Evolutionary conservation across 805 yeast species (phyloP), one percentile per base, ranked within the genome.

Genomic region (Osmozyma mogii): DNA sequence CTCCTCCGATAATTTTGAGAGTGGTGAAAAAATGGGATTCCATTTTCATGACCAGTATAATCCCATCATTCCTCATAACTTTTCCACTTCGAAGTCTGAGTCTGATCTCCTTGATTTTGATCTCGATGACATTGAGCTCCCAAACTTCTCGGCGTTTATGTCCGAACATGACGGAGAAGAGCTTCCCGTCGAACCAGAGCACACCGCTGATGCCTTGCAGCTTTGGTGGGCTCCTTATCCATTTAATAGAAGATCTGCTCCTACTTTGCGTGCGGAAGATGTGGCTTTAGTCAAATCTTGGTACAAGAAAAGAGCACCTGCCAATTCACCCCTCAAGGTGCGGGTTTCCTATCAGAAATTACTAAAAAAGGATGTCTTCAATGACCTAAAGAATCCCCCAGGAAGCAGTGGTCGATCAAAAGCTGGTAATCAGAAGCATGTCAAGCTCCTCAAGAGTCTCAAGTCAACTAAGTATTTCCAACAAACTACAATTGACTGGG

Each of bases 401-500:
- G 52, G 56, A 3, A 31, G 32, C 7, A 43, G 43, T 49, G 52
- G 43, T 5, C 43, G 44, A 5, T 35, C 43, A 10, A 56, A 54
- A 15, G 56, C 62, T 3, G 58, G 65, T 2, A 58, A 61, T 18
- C 67, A 57, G 25, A 66, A 68, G 28, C 80, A 76, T 42, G 65
- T 70, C 5, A 68, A 72, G 22, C 58, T 92, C 9, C 50, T 92
- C 16, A 75, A 73, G 37, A 67, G 76, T 17, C 66, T 92, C 41
- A 74, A 75, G 34, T 65, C 70, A 26, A 92, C 98, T 0, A 88
- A 84, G 47, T 92, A 74, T 52, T 92, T 92, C 56, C 95, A 85
- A 49, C 79, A 83, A 44, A 89, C 98, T 0, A 70, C 88, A 0
- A 78, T 92, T 28, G 98, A 92, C 54, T 92, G 99, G 99, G 92